Evolutionary conservation across 139 green algal species (phyloP), one percentile per base, ranked within the genome.

Genomic region (Coccomyxa sp.): DNA sequence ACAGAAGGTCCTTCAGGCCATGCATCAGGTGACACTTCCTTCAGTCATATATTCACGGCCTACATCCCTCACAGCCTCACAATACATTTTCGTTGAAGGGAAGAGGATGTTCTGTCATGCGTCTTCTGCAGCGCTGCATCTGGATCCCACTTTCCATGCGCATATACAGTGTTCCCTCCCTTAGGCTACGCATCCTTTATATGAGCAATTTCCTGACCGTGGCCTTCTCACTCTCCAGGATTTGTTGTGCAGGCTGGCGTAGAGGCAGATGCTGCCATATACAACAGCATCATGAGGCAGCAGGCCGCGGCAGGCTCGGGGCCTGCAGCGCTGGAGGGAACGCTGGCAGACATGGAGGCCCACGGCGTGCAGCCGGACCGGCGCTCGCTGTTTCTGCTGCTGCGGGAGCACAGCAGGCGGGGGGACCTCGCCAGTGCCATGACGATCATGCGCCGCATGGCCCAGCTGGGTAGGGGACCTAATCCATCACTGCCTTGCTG

Each of bases 161-260:
- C 41, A 70, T 40, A 36, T 78, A 10, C 8, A 27, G 18, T 55
- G 22, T 33, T 7, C 37, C 72, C 4, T 41, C 7, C 6, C 0
- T 7, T 75, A 16, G 0, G 40, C 27, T 41, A 34, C 34, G 6
- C 33, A 0, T 24, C 70, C 35, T 8, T 14, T 6, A 39, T 40
- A 12, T 41, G 8, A 16, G 40, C 33, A 39, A 39, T 33, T 24
- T 16, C n/a, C 6, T 75, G 33, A 9, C 41, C 39, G 31, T 70
- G 34, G 22, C 27, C 44, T 58, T 18, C 50, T 64, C 50, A 64
- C 50, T 22, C 50, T 22, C 27, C 50, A 64, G 50, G n/a, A n/a
- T n/a, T n/a, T n/a, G n/a, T 22, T 64, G 50, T 72, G 36, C 55
- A 73, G 75, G 75, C 75, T 18, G 75, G 75, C 9, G 55, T 79